phyloP scores from a whole-genome alignment of 1,139 yeast species.

The Zygosaccharomyces pseudobailii region DNA sequence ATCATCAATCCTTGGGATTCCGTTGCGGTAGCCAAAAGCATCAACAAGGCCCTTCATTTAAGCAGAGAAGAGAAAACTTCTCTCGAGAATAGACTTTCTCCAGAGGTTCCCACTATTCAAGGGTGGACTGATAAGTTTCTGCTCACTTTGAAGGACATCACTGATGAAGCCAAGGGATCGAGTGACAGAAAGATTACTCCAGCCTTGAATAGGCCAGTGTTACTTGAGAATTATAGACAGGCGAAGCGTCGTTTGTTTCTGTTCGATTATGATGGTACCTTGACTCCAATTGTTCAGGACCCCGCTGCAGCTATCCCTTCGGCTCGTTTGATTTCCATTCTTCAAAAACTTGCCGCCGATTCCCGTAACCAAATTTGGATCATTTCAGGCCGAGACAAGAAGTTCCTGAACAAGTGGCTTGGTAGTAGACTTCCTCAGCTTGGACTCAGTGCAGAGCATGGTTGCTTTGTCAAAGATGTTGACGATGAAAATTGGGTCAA shows the following conservation, averaged over 20 bases:
- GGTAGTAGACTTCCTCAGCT: constrained; percentile 57
- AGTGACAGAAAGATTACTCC: constrained; percentile 58
- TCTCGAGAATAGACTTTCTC: constrained; percentile 52
- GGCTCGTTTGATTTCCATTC: constrained; percentile 55
- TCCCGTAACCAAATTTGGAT: constrained; percentile 90
- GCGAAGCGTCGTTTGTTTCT: constrained; percentile 72
- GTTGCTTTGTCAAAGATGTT: constrained; percentile 82
- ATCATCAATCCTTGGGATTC: constrained; percentile 97
- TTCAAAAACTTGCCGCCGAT: constrained; percentile 62
- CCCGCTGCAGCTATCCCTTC: constrained; percentile 99
- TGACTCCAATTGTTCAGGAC: constrained; percentile 91
- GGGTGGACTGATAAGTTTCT: constrained; percentile 72
- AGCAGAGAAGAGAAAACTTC: constrained; percentile 39
- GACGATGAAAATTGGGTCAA: constrained; percentile 69
- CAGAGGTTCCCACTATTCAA: constrained; percentile 71
- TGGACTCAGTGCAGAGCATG: constrained; percentile 95
- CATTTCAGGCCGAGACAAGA: constrained; percentile 93
- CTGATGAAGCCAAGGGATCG: constrained; percentile 21
- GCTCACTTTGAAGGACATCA: constrained; percentile 18
- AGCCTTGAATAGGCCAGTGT: constrained; percentile 67
- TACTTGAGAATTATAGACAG: constrained; percentile 53
- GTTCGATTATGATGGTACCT: constrained; percentile 96
- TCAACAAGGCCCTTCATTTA: constrained; percentile 62
- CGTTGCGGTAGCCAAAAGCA: constrained; percentile 83
- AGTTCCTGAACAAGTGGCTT: constrained; percentile 82